Evolutionary conservation across 352 stramenopile species (phyloP), one percentile per base, ranked within the genome.

Genomic region (Phytophthora multivora): DNA sequence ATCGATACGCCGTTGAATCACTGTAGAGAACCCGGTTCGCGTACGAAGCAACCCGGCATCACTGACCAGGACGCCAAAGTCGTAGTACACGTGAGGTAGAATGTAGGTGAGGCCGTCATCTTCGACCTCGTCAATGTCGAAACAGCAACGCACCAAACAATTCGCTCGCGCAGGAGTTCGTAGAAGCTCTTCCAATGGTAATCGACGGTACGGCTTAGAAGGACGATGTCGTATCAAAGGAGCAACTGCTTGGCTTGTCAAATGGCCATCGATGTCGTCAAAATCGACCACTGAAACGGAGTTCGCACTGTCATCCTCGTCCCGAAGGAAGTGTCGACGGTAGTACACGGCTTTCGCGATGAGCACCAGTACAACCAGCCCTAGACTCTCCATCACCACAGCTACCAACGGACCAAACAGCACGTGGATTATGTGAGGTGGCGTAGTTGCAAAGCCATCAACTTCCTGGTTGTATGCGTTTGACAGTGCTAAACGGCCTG

Each of bases 391-490:
- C 4, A 26, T 15, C 5, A 88, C 31, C 10, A 86, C 59, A n/a
- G 36, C 13, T 11, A 53, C 18, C 21, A 90, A 46, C 1, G 80
- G 73, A 45, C 59, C 36, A 51, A 79, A 73, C 7, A 90, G 21
- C 11, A 56, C 60, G 0, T 40, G 38, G 3, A 88, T 12, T 25
- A 73, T 63, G 1, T 49, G 30, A 5, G 45, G 38, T 1, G 69
- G 25, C 0, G 80, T 84, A n/a, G 63, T 66, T 0, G 70, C 56
- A 47, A 79, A 65, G 19, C 75, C 68, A 16, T 86, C 71, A 19
- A 85, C 65, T 15, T 83, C 78, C 39, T 83, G 71, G 49, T 73
- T 81, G 57, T 80, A 86, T n/a, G 62, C 49, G 47, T 89, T 85
- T 16, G 67, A 55, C n/a, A 77, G 68, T 9, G 63, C 73, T 13